These are phyloP conservation scores for Suillus sp. DNA, from an alignment of 768 basidiomycete species.

Conservation along the genomic window DNA sequence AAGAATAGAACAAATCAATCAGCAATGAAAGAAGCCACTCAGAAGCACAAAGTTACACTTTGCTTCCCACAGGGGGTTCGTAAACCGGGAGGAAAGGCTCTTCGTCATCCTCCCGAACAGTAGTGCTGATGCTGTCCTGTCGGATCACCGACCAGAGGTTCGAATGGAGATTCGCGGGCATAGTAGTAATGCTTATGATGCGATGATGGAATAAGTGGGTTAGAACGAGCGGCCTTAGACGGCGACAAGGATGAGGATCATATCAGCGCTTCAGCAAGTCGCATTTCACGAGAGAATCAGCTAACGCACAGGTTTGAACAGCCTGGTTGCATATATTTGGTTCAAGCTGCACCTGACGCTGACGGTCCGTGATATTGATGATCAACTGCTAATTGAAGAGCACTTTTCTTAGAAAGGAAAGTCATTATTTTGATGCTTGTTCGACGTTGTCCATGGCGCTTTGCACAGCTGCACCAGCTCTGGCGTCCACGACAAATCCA, in stretches of 20 bases:
- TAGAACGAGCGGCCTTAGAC: background rate
- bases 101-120: conserved; percentile 9
- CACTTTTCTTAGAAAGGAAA: conserved; percentile 20
- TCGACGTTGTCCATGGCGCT: conserved; percentile 21
- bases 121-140: conserved; percentile 18
- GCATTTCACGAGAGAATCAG: background rate
- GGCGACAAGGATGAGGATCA: background rate
- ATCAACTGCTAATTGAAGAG: background rate
- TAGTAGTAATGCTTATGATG: background rate
- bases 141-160: conserved; percentile 26
- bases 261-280: background rate
- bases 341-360: background rate
- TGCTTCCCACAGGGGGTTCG: conserved; percentile 15
- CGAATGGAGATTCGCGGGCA: conserved; percentile 2
- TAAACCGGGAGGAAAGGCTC: conserved; percentile 28
- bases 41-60: conserved; percentile 14
- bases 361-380: background rate
- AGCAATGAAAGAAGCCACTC: conserved; percentile 12
- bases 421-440: conserved; percentile 22
- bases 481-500: conserved; percentile 16
- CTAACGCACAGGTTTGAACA: background rate
- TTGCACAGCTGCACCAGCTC: conserved; percentile 19
- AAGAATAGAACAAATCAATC: conserved; percentile 13
- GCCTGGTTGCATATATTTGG: background rate
- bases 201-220: background rate